Percentiles rank a stretch among this genome's conserved stretches.
Conservation (phyloP, 306 rosid species). For the Glycine latifolia region DNA sequence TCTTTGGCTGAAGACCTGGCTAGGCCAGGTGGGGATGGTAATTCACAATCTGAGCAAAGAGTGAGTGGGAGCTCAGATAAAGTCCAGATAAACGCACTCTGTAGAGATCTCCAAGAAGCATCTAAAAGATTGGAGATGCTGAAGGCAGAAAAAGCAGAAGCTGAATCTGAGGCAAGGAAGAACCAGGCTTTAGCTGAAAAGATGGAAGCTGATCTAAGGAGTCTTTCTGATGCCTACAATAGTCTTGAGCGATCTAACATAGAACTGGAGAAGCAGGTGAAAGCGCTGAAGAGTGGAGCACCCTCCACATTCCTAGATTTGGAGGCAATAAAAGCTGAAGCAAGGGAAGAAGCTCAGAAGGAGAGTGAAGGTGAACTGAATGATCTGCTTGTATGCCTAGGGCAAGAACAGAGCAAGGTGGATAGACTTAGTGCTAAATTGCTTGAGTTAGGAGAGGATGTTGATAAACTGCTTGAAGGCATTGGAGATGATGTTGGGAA, state of each 20-base stretch:
- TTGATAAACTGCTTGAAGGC: constrained; percentile 75
- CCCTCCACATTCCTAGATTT: constrained; percentile 52
- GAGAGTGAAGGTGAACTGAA: constrained; percentile 88
- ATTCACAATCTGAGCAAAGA: constrained; percentile 58
- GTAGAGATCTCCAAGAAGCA: constrained; percentile 75
- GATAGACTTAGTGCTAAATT: constrained; percentile 73
- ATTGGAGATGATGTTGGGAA: constrained; percentile 77
- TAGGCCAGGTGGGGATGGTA: constrained; percentile 50
- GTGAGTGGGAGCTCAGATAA: constrained; percentile 64
- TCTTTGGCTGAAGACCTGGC: constrained; percentile 79
- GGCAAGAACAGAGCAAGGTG: constrained; percentile 92
- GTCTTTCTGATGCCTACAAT: constrained; percentile 85
- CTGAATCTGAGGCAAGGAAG: constrained; percentile 72
- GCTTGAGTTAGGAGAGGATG: constrained; percentile 83
- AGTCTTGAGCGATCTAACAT: constrained; percentile 80
- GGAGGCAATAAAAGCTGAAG: constrained; percentile 80
- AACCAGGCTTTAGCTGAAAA: constrained; percentile 72
- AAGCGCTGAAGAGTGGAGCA: constrained; percentile 58
- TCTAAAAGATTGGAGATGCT: constrained; percentile 68
- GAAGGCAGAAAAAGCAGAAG: constrained; percentile 70
- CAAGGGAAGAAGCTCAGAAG: constrained; percentile 87
- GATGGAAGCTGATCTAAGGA: constrained; percentile 84
- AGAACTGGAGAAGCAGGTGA: constrained; percentile 74
- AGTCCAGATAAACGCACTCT: constrained; percentile 69
- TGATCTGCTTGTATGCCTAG: constrained; percentile 87